These are phyloP conservation scores for Mucor sp. DNA, from an alignment of 371 early-diverging fungal species.

Conservation along the genomic window DNA sequence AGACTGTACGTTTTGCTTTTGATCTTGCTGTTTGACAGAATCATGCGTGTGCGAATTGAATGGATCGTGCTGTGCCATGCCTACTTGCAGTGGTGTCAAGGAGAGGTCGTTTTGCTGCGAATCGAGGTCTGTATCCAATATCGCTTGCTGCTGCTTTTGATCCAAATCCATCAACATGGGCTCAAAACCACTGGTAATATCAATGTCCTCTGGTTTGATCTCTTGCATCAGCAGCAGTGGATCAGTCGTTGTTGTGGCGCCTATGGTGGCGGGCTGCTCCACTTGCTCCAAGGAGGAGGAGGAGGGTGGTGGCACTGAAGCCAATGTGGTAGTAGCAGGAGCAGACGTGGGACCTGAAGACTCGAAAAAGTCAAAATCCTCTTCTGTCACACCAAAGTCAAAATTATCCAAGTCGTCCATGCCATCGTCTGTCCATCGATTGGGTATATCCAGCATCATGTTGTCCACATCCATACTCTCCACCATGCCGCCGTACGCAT, in stretches of 20 bases:
- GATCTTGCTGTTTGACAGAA: not conserved
- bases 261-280: not conserved
- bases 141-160: constrained; percentile 8
- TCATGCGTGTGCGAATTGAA: not conserved
- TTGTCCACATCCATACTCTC: constrained; percentile 26
- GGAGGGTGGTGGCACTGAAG: too few species aligned
- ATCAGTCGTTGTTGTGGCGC: not conserved
- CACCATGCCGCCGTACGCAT: constrained; percentile 18
- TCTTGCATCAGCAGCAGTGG: not conserved
- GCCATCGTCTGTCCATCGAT: constrained; percentile 37
- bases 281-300: not conserved
- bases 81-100: constrained; percentile 15
- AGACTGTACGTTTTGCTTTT: not conserved
- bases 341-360: constrained; percentile 5
- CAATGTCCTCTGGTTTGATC: not conserved
- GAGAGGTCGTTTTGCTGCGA: constrained; percentile 5
- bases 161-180: constrained; percentile 6
- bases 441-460: constrained; percentile 30
- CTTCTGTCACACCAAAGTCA: constrained; percentile 51
- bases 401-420: constrained; percentile 45
- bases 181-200: not conserved
- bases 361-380: constrained; percentile 49
- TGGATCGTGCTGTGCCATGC: constrained; percentile 10
- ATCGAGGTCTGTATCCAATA: constrained; percentile 12
- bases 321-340: not conserved